Evolutionary conservation across 2,329 filamentous ascomycete genomes (phyloP).

Genomic region (Fusarium sp.): DNA sequence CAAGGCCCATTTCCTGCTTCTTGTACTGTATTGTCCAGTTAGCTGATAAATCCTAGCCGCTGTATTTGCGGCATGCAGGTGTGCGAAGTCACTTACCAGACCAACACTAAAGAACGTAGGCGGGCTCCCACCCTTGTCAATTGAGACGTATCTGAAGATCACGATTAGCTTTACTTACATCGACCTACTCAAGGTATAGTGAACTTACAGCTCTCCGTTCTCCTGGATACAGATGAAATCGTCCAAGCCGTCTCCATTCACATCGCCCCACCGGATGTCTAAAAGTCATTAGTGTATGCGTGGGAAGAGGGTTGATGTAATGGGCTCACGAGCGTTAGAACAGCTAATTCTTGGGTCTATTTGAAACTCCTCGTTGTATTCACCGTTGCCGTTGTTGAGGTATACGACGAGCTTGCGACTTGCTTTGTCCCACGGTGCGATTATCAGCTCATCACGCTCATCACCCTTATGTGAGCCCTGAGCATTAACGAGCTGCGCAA

Average conservation of each 20-base stretch:
- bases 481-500: conserved; percentile 2
- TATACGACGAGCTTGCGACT: conserved; percentile 1
- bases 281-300: not conserved
- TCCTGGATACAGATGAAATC: conserved; percentile 8
- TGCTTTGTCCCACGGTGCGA: conserved; percentile 2
- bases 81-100: not conserved
- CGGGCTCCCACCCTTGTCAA: conserved; percentile 7
- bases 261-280: conserved; percentile 10
- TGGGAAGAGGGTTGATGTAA: rapidly evolving
- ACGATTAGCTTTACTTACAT: not conserved
- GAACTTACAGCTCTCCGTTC: conserved; percentile 6
- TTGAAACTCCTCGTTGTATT: not conserved
- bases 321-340: conserved; percentile 1
- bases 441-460: conserved; percentile 3
- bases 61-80: too few species aligned
- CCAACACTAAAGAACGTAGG: conserved; percentile 4
- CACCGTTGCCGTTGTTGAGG: conserved; percentile 1
- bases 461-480: conserved; percentile 6
- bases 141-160: conserved; percentile 2
- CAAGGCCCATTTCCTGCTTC: conserved; percentile 10
- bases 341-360: conserved; percentile 9
- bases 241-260: conserved; percentile 7
- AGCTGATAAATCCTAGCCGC: too few species aligned
- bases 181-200: too few species aligned
- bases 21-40: not conserved